Evolutionary conservation across 192 early-diverging fungal species (phyloP), one percentile per base, ranked within the genome.

Genomic region (Dissophora ornata): DNA sequence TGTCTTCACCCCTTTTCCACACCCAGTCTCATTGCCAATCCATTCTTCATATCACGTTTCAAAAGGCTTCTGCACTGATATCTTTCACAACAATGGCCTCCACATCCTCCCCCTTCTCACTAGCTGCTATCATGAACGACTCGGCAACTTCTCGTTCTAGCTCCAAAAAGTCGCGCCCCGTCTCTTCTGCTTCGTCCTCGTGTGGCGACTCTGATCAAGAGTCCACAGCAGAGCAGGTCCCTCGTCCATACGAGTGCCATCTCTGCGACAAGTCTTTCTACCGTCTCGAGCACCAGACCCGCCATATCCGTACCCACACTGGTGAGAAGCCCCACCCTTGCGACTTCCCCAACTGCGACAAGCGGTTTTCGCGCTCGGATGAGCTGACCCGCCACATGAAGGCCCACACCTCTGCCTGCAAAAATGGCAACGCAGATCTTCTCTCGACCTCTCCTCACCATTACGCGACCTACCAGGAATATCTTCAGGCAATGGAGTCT

Each of bases 261-360:
- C 87, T 90, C 71, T 93, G 92, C 77, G 79, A 85, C 33, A 89
- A 88, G 71, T 86, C 86, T n/a, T 93, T 93, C 81, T 88, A 85
- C 55, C 89, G 92, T 41, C 81, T 91, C 10, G 92, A 92, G 74
- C 92, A 93, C 75, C 90, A 90, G 79, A 92, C 90, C n/a, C 86
- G 90, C 21, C 93, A 94, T 63, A 89, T 90, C 30, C 87, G 90
- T 73, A 92, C 91, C 9, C 93, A 95, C 63, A 95, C 93, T 0
- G 93, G 93, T 40, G 93, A 95, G 79, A 88, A 89, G 47, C 93
- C 94, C 16, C 90, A 93, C 71, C 79, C 82, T 16, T 95, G 94
- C 80, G 86, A 86, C 46, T 89, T 88, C 50, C 82, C 88, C 26
- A 89, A 89, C 52, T 95, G 94, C 81, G 87, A 88, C 64, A 91